Conservation (phyloP, 352 stramenopile species). For the Globisporangium middletonii region DNA sequence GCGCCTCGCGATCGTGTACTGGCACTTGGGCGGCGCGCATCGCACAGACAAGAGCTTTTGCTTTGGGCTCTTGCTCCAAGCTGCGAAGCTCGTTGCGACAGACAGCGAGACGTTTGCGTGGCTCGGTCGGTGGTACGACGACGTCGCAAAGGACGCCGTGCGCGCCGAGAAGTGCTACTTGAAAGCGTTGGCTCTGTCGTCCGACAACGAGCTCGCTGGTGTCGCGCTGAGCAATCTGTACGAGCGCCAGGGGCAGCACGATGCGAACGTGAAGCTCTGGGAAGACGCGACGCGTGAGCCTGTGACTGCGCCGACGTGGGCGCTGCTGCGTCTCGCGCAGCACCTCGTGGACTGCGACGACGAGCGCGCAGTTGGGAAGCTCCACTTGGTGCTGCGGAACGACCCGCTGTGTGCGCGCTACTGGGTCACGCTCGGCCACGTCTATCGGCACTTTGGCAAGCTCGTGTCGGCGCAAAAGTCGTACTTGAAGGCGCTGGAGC, state of each 20-base stretch:
- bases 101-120: constrained; percentile 67
- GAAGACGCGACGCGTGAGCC: constrained; percentile 48
- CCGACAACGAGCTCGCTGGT: constrained; percentile 48
- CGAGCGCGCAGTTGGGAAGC: constrained; percentile 54
- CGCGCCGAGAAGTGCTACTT: constrained; percentile 84
- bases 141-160: constrained; percentile 48
- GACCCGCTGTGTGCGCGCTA: constrained; percentile 53
- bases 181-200: constrained; percentile 64
- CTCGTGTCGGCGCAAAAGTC: constrained; percentile 72
- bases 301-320: constrained; percentile 65
- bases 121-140: constrained; percentile 75
- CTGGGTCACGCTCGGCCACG: constrained; percentile 72
- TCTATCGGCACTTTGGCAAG: constrained; percentile 80
- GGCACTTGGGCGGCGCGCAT: constrained; percentile 41
- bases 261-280: constrained; percentile 69
- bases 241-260: constrained; percentile 44
- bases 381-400: constrained; percentile 73
- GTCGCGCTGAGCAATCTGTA: constrained; percentile 69
- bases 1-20: constrained; percentile 74
- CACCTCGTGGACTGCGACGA: constrained; percentile 60
- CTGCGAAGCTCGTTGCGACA: constrained; percentile 61
- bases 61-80: constrained; percentile 58
- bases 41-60: constrained; percentile 54
- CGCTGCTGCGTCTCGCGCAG: constrained; percentile 63
- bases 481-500: constrained; percentile 68